Evolutionary conservation across 805 yeast genomes (phyloP).

Genomic region (Komagataella mondaviorum): DNA sequence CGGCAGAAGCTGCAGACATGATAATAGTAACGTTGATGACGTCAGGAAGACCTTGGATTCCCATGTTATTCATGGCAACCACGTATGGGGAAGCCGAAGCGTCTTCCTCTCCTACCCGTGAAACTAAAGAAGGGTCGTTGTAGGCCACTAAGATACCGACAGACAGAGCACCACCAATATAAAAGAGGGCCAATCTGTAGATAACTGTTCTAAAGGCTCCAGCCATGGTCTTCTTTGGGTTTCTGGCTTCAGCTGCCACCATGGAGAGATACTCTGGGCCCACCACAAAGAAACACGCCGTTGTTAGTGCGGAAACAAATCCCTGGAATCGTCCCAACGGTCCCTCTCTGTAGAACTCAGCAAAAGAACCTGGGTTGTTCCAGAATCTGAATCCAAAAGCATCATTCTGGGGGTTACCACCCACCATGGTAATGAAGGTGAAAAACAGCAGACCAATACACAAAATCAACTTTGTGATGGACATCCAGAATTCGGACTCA

Average conservation of each 20-base stretch:
- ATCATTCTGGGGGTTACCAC: slow-evolving; percentile 39
- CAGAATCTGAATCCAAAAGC: slow-evolving; percentile 36
- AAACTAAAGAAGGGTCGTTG: slow-evolving; percentile 17
- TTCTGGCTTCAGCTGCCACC: slow-evolving; percentile 28
- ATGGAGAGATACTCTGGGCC: slow-evolving; percentile 31
- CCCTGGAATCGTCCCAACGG: slow-evolving; percentile 26
- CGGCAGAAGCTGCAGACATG: slow-evolving; percentile 67
- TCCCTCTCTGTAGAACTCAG: slow-evolving; percentile 23
- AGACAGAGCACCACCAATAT: slow-evolving; percentile 27
- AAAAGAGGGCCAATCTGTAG: slow-evolving; percentile 29
- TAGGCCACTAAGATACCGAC: slow-evolving; percentile 25
- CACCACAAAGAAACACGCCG: slow-evolving; percentile 25
- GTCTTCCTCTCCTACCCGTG: slow-evolving; percentile 4
- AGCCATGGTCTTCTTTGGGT: slow-evolving; percentile 23
- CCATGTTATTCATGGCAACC: slow-evolving; percentile 55
- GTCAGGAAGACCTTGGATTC: slow-evolving; percentile 53
- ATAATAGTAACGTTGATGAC: slow-evolving; percentile 65
- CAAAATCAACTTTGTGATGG: slow-evolving; percentile 31
- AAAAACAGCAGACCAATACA: slow-evolving; percentile 34
- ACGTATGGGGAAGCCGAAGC: slow-evolving; percentile 70
- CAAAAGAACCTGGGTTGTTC: slow-evolving; percentile 19
- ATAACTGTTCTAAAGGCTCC: slow-evolving; percentile 26
- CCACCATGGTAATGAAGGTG: slow-evolving; percentile 41
- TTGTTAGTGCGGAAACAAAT: slow-evolving; percentile 23
- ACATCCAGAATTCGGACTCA: slow-evolving; percentile 33